Percentiles rank a stretch among this genome's conserved stretches.
Conservation (phyloP, 176 grass and related monocot genomes). For the Eleusine coracana region DNA sequence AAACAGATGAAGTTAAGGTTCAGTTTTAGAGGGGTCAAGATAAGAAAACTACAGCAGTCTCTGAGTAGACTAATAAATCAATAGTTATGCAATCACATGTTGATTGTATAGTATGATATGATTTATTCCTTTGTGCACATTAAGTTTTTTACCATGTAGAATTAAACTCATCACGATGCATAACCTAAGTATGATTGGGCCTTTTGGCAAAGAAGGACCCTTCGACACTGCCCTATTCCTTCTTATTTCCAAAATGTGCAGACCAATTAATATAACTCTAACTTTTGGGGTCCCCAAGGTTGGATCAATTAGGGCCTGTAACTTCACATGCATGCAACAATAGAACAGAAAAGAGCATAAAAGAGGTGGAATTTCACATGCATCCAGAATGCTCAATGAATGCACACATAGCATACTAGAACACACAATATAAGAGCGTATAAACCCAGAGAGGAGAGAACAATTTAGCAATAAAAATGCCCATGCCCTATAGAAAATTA, state of each 20-base stretch:
- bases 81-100: background rate
- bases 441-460: background rate
- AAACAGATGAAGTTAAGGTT: conserved; percentile 6
- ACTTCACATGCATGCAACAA: conserved; percentile 5
- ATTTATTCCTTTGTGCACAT: background rate
- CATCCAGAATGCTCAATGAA: background rate
- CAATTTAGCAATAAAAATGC: background rate
- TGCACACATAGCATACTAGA: background rate
- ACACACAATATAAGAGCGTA: background rate
- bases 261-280: background rate
- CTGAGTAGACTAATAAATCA: background rate
- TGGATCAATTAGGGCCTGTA: conserved; percentile 8
- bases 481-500: conserved; percentile 7
- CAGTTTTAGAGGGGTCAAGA: background rate
- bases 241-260: background rate
- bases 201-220: background rate
- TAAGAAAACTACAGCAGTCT: background rate
- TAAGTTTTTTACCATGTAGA: background rate
- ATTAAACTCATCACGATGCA: background rate
- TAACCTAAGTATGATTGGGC: background rate
- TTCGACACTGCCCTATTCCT: background rate
- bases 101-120: background rate
- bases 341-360: background rate
- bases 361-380: background rate
- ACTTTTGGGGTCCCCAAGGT: background rate